A percentile compares a stretch with the other conserved stretches of the same genome.
Conservation (phyloP, 176 grass and related monocot species). For the Aegilops umbellulata region DNA sequence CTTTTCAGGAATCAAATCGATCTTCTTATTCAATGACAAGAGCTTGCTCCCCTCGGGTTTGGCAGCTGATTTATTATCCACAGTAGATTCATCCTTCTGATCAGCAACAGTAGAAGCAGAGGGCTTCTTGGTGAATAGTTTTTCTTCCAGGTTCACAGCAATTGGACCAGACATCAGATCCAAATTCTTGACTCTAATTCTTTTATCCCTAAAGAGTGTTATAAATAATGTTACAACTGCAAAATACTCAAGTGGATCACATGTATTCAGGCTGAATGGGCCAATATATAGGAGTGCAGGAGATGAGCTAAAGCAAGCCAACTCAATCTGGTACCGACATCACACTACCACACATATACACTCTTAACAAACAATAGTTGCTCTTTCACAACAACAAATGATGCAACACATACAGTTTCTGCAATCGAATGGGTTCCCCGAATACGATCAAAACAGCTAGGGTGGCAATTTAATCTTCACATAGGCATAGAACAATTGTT, state of each 20-base stretch:
- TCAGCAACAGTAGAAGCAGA: constrained; percentile 46
- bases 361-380: background rate
- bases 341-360: background rate
- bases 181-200: constrained; percentile 46
- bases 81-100: constrained; percentile 42
- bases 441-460: background rate
- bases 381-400: constrained; percentile 23
- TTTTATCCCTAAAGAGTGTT: constrained; percentile 42
- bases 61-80: constrained; percentile 47
- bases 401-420: background rate
- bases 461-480: background rate
- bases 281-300: constrained; percentile 14
- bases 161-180: constrained; percentile 37
- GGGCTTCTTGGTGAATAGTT: constrained; percentile 65
- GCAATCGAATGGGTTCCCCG: background rate
- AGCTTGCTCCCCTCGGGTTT: constrained; percentile 60
- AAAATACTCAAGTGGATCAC: constrained; percentile 10
- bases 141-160: constrained; percentile 72
- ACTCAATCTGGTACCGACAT: background rate
- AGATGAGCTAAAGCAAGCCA: constrained; percentile 25
- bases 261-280: constrained; percentile 6
- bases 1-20: constrained; percentile 82
- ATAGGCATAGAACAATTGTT: background rate
- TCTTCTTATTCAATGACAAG: constrained; percentile 72
- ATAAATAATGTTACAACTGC: constrained; percentile 29